phyloP scores from a whole-genome alignment of 345 rosid genomes.

The Turritis glabra region DNA sequence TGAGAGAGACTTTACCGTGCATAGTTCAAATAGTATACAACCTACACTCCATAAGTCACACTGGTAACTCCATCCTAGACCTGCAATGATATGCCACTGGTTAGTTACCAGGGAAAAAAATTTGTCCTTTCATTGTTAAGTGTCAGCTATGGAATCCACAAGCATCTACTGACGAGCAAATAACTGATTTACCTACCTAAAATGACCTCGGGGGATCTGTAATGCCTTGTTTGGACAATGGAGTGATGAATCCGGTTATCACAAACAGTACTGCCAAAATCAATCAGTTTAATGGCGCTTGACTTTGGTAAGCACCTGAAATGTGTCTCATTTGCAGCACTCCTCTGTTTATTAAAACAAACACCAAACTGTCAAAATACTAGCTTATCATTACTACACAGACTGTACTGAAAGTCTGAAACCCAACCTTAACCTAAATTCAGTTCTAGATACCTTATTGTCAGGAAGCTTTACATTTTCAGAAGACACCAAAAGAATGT shows the following conservation, averaged over 20 bases:
- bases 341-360: constrained; percentile 52
- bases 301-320: constrained; percentile 79
- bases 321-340: constrained; percentile 54
- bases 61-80: constrained; percentile 85
- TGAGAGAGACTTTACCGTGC: constrained; percentile 50
- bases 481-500: constrained; percentile 76
- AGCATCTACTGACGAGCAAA: not conserved
- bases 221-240: constrained; percentile 81
- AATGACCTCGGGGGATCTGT: constrained; percentile 87
- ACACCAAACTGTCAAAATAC: constrained; percentile 16
- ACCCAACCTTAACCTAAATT: constrained; percentile 36
- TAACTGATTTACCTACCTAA: constrained; percentile 52
- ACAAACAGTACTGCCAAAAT: constrained; percentile 83
- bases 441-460: constrained; percentile 53
- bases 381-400: constrained; percentile 15
- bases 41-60: constrained; percentile 91
- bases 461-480: constrained; percentile 70
- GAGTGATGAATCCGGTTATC: constrained; percentile 79
- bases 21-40: constrained; percentile 75
- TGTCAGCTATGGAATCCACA: not conserved
- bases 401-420: constrained; percentile 39
- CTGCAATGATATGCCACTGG: constrained; percentile 41
- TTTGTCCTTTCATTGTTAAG: not conserved
- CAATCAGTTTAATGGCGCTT: constrained; percentile 89
- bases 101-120: not conserved